Evolutionary conservation across 2,329 filamentous ascomycete species (phyloP), one percentile per base, ranked within the genome.

Genomic region (Alternaria rosae): DNA sequence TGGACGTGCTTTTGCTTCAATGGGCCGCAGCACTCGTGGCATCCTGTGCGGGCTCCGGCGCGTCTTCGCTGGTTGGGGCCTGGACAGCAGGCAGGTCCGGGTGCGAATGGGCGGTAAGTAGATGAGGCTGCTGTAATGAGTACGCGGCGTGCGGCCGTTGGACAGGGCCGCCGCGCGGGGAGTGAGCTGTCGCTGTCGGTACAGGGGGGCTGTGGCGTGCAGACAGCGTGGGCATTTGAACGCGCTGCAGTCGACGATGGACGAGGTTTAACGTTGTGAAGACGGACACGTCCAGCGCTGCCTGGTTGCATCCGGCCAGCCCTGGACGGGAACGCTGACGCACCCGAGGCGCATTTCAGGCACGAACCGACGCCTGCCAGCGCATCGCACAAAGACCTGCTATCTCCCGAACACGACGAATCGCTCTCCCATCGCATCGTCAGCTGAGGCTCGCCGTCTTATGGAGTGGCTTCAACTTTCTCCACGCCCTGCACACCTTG

Each of bases 61-160:
- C 55, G 50, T 62, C 63, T 59, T 60, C 54, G 57, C 60, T 62
- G 61, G 60, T 30, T 64, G 59, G 61, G 63, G 67, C 66, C 59
- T 69, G 69, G 67, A 66, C 47, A 68, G 64, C 66, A 64, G 61
- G 59, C 70, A 68, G 69, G 69, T 59, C 68, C 63, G 68, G 54
- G 71, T 62, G 58, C 62, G 47, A 63, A 74, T 65, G 68, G 68
- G 69, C 70, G 72, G 70, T 72, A 64, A 62, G 57, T 59, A 51
- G 62, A 58, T 63, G 67, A 64, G 65, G 65, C 59, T 52, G 59
- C 57, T 55, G 53, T 55, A 56, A 63, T 58, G 62, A 59, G 61
- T 59, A 74, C 74, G 70, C 73, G 74, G 73, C 76, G 64, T 53
- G 65, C 70, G 61, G 66, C 69, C 66, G 75, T 74, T 76, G 76